Evolutionary conservation across 108 stramenopile species (phyloP), one percentile per base, ranked within the genome.

Genomic region (Pseudonitzschia pungens): DNA sequence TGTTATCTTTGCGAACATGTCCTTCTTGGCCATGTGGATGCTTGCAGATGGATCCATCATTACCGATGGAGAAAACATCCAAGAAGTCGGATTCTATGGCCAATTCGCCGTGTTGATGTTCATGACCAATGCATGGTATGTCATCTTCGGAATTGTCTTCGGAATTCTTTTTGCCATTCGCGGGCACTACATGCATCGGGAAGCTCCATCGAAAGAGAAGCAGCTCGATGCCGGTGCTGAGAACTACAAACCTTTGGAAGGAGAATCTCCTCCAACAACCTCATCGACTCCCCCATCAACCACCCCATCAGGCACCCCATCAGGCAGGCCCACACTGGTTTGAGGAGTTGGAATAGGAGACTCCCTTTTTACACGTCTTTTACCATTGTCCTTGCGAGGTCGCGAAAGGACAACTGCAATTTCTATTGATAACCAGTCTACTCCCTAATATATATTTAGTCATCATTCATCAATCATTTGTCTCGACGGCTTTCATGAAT

Each of bases 31-130:
- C 41, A 80, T 88, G 71, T 73, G 83, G 33, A 79, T 85, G 33
- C 58, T 79, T 15, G 77, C 70, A 9, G 75, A 87, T 44, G 83
- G 84, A n/a, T 67, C 81, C 1, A 77, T 88, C 20, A 65, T 63
- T 43, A 82, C 78, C 0, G 81, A 88, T n/a, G 78, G 75, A 41
- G 67, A 85, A 27, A 54, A 58, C 65, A 65, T 85, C 40, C 82
- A 88, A 50, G 36, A 74, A 40, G 77, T 69, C 59, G 87, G 87
- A 32, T 85, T 81, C 70, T 88, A 85, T 65, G 85, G 85, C 14
- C 87, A 88, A 69, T 82, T 78, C 43, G 55, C 77, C 52, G 84
- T 86, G 7, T 74, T 88, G 28, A 75, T 88, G 45, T 85, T 81
- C 32, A 84, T 86, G 22, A 82, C 84, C 62, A 75, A 84, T 65